Evolutionary conservation across 2,329 filamentous ascomycete species (phyloP).

Genomic region (Thelonectria discophora): DNA sequence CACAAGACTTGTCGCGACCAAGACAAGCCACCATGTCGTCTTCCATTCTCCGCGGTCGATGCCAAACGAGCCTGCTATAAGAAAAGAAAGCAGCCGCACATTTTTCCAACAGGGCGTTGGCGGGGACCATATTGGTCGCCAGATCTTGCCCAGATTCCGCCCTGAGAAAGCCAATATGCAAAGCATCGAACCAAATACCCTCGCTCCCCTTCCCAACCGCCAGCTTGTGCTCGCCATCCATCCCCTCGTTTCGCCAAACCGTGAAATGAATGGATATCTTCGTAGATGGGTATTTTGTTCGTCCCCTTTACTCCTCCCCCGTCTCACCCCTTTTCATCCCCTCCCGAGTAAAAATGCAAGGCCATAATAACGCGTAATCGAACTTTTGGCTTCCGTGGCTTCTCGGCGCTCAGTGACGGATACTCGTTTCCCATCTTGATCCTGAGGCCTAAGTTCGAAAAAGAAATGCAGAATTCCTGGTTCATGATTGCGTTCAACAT

Average conservation of each 20-base stretch:
- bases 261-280: slow-evolving; percentile 31
- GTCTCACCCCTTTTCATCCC: slow-evolving; percentile 11
- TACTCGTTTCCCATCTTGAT: slow-evolving; percentile 17
- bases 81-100: slow-evolving; percentile 15
- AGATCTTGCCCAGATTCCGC: slow-evolving; percentile 29
- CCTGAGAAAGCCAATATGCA: slow-evolving; percentile 32
- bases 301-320: slow-evolving; percentile 8
- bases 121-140: slow-evolving; percentile 20
- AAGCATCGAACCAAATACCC: slow-evolving; percentile 24
- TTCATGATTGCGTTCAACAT: slow-evolving; percentile 24
- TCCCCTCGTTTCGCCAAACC: slow-evolving; percentile 19
- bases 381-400: slow-evolving; percentile 14
- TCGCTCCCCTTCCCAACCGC: slow-evolving; percentile 4
- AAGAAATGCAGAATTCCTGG: slow-evolving; percentile 21
- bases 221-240: slow-evolving; percentile 18
- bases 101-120: slow-evolving; percentile 36
- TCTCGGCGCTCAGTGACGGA: slow-evolving; percentile 20
- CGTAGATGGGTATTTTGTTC: slow-evolving; percentile 26
- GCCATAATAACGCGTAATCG: slow-evolving; percentile 15
- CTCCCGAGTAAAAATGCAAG: slow-evolving; percentile 10
- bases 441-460: slow-evolving; percentile 24
- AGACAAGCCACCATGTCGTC: not conserved
- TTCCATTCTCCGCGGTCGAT: slow-evolving; percentile 3
- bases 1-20: not conserved
- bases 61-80: slow-evolving; percentile 17